Base-by-base conservation (phyloP, 768 basidiomycete species). In the Mrakia gelida region DNA sequence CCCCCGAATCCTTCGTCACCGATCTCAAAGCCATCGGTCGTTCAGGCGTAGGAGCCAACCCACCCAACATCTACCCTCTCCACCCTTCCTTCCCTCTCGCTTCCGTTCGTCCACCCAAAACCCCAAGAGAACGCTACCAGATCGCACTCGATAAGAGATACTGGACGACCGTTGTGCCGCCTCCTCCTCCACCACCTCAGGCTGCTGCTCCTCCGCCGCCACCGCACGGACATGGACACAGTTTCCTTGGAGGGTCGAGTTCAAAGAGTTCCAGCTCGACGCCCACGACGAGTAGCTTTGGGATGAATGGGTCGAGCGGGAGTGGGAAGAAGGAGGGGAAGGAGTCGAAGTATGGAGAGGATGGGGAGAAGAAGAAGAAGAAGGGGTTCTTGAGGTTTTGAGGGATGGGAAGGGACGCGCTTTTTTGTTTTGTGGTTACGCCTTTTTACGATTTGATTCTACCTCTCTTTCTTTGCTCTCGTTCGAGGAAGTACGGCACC, bases 21-120 rank as follows among this genome's bases (percentile, higher is more conserved):
- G 94, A 98, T 83, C 87, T 98, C 77, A 92, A 92, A 83, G 90
- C 91, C 28, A 87, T 99, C 23, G 94, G 94, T 63, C 86, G 94
- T 43, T 90, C 90, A n/a, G 95, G 95, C 10, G 89, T 92, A 30
- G 95, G 94, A 28, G 83, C 82, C n/a, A 82, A 84, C 56, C 84
- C 84, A 3, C 84, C 84, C 8, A 83, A 82, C 63, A 82, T 82
- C 0, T 78, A 81, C n/a, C 82, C 81, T 9, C 75, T 80, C 16
- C 83, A 83, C 79, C 83, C 84, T 3, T 81, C 83, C 49, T 76
- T 80, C 82, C 83, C 41, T 76, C 76, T 72, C 75, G 81, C 70
- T 75, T 76, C 16, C 71, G 56, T 76, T 41, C 82, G 54, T 76
- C 80, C 59, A 80, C 83, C 28, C 34, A 70, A 30, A 28, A 30